Evolutionary conservation across 257 asterid genomes (phyloP).

Genomic region (Sherardia arvensis): DNA sequence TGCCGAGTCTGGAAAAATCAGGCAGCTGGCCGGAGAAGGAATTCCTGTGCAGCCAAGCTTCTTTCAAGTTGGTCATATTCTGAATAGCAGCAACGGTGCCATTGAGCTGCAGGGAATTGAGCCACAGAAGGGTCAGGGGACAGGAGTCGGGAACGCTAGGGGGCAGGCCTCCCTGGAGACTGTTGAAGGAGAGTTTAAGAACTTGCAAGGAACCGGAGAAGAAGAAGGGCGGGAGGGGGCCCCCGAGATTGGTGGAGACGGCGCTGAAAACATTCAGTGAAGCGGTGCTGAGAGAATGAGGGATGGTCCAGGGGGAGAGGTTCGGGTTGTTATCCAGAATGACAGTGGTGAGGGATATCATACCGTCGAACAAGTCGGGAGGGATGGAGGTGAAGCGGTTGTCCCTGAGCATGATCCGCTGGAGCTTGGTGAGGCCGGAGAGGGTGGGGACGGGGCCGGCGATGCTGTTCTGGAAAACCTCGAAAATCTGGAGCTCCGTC

Average conservation of each 20-base stretch:
- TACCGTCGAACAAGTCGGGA: conserved; percentile 64
- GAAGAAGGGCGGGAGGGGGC: conserved; percentile 50
- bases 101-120: conserved; percentile 49
- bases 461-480: conserved; percentile 44
- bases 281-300: conserved; percentile 38
- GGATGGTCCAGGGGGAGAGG: conserved; percentile 49
- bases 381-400: conserved; percentile 62
- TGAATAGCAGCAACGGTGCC: conserved; percentile 45
- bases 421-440: conserved; percentile 43
- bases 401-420: conserved; percentile 27
- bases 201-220: conserved; percentile 29
- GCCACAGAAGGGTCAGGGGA: conserved; percentile 39
- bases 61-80: conserved; percentile 43
- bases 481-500: conserved; percentile 37
- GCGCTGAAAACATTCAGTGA: conserved; percentile 51
- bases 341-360: conserved; percentile 44
- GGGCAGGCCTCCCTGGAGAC: conserved; percentile 62
- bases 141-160: conserved; percentile 38
- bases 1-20: conserved; percentile 35
- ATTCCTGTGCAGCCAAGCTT: conserved; percentile 60
- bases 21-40: conserved; percentile 55
- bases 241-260: conserved; percentile 34
- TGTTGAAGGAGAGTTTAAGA: conserved; percentile 43
- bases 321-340: conserved; percentile 43
- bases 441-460: conserved; percentile 62